These are phyloP conservation scores for Phytophthora uliginosa DNA, from an alignment of 352 stramenopile genomes.

Conservation along the genomic window DNA sequence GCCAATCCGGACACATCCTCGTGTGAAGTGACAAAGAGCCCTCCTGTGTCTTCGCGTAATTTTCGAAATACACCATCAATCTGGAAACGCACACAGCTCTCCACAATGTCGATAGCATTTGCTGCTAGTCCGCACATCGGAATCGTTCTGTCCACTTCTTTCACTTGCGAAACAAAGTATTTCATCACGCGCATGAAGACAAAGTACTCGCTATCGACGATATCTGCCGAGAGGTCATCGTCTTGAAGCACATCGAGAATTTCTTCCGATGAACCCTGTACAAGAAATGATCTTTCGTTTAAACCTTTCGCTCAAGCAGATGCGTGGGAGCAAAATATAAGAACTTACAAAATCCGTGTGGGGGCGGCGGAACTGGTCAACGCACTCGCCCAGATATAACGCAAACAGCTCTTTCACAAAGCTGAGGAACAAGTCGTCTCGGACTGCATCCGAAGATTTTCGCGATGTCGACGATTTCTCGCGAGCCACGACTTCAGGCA, in stretches of 20 bases:
- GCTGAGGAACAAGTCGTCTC: conserved; percentile 74
- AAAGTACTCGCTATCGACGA: conserved; percentile 76
- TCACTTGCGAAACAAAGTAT: conserved; percentile 74
- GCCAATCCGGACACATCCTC: conserved; percentile 53
- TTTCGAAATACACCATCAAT: conserved; percentile 80
- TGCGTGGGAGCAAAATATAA: not conserved
- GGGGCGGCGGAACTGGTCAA: conserved; percentile 61
- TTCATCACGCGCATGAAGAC: conserved; percentile 89
- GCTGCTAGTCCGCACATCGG: conserved; percentile 62
- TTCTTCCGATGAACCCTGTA: conserved; percentile 63
- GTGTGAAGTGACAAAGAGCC: conserved; percentile 65
- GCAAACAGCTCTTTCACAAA: conserved; percentile 81
- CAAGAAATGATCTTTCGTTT: conserved; percentile 2
- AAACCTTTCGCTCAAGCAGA: not conserved
- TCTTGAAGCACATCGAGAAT: conserved; percentile 38
- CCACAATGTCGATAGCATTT: conserved; percentile 62
- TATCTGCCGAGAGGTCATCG: conserved; percentile 32
- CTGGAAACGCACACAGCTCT: conserved; percentile 81
- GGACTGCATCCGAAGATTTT: conserved; percentile 53
- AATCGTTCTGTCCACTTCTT: conserved; percentile 62
- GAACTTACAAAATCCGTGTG: conserved; percentile 70
- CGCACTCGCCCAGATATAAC: conserved; percentile 63
- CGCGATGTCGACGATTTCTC: conserved; percentile 45
- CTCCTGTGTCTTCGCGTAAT: conserved; percentile 66
- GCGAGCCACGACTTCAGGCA: conserved; percentile 56